These are phyloP conservation scores for Metschnikowia santaceciliae DNA, from an alignment of 805 yeast genomes.

Conservation along the genomic window DNA sequence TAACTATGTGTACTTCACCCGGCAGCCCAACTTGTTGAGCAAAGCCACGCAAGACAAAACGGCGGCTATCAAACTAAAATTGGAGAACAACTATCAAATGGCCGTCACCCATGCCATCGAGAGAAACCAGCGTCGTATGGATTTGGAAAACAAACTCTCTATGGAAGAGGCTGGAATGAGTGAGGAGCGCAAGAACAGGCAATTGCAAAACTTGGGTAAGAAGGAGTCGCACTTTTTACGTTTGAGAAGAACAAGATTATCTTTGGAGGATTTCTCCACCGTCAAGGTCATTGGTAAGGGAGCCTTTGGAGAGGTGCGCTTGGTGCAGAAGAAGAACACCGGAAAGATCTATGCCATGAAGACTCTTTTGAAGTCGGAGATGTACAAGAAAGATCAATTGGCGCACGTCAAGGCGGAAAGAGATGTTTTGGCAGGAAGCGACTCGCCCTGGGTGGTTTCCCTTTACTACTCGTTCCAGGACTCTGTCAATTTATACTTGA, in stretches of 20 bases:
- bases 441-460: constrained; percentile 86
- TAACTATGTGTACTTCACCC: constrained; percentile 58
- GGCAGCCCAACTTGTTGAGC: constrained; percentile 78
- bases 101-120: constrained; percentile 91
- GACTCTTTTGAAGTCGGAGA: constrained; percentile 82
- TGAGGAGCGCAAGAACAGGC: constrained; percentile 82
- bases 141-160: constrained; percentile 68
- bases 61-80: constrained; percentile 72
- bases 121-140: constrained; percentile 86
- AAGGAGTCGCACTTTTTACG: constrained; percentile 86
- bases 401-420: constrained; percentile 96
- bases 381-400: constrained; percentile 90
- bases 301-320: constrained; percentile 94
- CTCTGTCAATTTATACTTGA: constrained; percentile 65
- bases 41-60: constrained; percentile 77
- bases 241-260: constrained; percentile 75
- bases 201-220: constrained; percentile 75
- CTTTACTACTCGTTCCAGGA: constrained; percentile 81
- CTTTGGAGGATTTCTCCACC: constrained; percentile 80
- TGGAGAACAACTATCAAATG: constrained; percentile 82
- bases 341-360: constrained; percentile 95
- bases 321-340: constrained; percentile 89
- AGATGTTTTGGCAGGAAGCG: constrained; percentile 88
- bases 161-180: constrained; percentile 59
- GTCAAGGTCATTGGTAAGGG: constrained; percentile 94